Evolutionary conservation across 495 filamentous ascomycete genomes (phyloP).

Genomic region (Astrothelium subdiscretum): DNA sequence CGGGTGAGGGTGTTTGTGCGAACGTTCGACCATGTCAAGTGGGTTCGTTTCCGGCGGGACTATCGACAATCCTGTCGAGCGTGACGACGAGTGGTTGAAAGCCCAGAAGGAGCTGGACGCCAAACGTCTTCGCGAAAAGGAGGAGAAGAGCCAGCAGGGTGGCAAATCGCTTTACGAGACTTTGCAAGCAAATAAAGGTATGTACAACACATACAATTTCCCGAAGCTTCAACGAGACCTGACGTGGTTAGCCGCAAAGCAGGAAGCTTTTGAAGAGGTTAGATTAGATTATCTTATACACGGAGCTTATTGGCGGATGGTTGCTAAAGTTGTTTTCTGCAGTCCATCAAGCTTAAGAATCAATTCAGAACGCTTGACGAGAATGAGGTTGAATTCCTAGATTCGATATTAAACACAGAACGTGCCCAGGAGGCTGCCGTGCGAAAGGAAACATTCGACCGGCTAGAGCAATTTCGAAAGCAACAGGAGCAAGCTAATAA

Average conservation of each 20-base stretch:
- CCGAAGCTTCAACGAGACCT: background rate
- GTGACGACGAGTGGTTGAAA: constrained; percentile 61
- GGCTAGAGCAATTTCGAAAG: constrained; percentile 59
- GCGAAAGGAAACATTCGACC: constrained; percentile 62
- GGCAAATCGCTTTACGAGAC: constrained; percentile 77
- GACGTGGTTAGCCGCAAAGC: constrained; percentile 63
- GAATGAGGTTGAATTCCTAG: constrained; percentile 86
- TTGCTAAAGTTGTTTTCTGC: background rate
- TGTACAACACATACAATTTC: constrained; percentile 12
- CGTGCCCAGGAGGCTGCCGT: constrained; percentile 60
- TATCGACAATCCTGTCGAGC: constrained; percentile 42
- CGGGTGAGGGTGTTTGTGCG: background rate
- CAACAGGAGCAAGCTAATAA: constrained; percentile 51
- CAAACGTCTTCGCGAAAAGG: constrained; percentile 47
- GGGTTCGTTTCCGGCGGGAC: constrained; percentile 82
- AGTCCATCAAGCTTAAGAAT: constrained; percentile 66
- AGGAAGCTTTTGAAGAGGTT: constrained; percentile 88
- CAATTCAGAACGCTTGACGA: constrained; percentile 92
- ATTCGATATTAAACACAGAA: constrained; percentile 58
- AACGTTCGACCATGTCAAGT: constrained; percentile 35
- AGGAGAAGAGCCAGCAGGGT: constrained; percentile 30
- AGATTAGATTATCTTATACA: background rate
- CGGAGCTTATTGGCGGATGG: background rate
- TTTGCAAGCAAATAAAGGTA: constrained; percentile 90
- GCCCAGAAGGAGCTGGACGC: constrained; percentile 71